A percentile compares a stretch with the other conserved stretches of the same genome.
phyloP scores from a whole-genome alignment of 208 protist genomes.

The Trypanosoma rangeli region DNA sequence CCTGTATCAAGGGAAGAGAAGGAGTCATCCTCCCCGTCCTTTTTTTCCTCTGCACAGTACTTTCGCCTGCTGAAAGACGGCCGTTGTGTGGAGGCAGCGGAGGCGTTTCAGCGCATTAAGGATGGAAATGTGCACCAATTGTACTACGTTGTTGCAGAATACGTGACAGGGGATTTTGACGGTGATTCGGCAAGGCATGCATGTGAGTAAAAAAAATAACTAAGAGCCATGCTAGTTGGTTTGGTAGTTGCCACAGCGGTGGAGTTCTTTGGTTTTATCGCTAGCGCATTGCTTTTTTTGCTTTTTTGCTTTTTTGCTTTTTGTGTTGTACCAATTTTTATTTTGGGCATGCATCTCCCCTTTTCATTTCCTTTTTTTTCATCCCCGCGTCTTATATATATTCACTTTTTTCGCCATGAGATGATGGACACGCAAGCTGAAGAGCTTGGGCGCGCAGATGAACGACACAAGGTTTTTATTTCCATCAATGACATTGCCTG shows the following conservation, averaged over 20 bases:
- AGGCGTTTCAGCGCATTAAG: conserved; percentile 24
- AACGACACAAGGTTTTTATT: conserved; percentile 33
- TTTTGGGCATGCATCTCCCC: background rate
- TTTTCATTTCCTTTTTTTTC: conserved; percentile 26
- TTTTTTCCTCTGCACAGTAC: conserved; percentile 29
- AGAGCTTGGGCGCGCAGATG: background rate
- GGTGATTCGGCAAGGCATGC: background rate
- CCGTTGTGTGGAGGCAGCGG: conserved; percentile 8
- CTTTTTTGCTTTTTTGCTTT: too few species aligned
- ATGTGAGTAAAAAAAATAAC: background rate
- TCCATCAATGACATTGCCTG: conserved; percentile 38
- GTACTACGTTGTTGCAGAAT: conserved; percentile 29
- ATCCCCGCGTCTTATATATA: too few species aligned
- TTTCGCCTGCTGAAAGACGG: conserved; percentile 18
- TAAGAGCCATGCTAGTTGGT: background rate
- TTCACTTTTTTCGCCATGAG: too few species aligned
- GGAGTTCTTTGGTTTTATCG: background rate
- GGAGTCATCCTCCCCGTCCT: conserved; percentile 7
- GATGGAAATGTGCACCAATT: conserved; percentile 12
- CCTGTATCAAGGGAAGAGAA: conserved; percentile 11
- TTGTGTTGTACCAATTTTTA: too few species aligned
- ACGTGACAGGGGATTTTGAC: conserved; percentile 11
- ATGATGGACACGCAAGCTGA: too few species aligned
- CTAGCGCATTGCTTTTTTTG: conserved; percentile 1
- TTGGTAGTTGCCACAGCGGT: too few species aligned